Evolutionary conservation across 2,329 filamentous ascomycete species (phyloP), one percentile per base, ranked within the genome.

Genomic region (Alternaria atra): DNA sequence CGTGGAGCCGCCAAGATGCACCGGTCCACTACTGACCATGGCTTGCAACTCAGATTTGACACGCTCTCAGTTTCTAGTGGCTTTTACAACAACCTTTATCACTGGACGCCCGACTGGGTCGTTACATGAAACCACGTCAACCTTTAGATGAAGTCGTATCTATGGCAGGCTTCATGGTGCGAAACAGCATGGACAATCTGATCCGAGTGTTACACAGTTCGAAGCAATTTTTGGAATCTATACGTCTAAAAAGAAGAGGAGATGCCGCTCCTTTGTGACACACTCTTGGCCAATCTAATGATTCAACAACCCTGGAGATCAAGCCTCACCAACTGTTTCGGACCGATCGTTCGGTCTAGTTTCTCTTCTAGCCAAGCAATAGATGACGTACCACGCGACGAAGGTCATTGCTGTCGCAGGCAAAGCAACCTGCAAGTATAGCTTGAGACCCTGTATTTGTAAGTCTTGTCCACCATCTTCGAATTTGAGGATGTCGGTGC

Each of bases 341-440:
- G 42, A 44, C 42, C 4, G 42, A 29, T 44, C 42, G 13, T n/a
- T 44, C 42, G 23, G 27, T 27, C 42, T 5, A 44, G 39, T 37
- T 15, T 53, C 34, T 59, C 52, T 58, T n/a, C 64, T 71, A 4
- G 72, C 70, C 54, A 69, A 73, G 44, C 63, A 67, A 62, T 80
- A 79, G 9, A 80, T 60, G 7, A 61, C 50, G 43, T 60, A 73
- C 77, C 80, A 80, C 1, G 71, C 69, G 53, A 56, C 32, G 76
- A 78, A 71, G 0, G 80, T 81, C 1, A 74, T 6, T 1, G 63
- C 51, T 61, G 78, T 79, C 52, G 81, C 47, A 1, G 80, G 79
- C 8, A 81, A 6, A 17, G 71, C 73, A 15, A 82, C 64, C 0
- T 59, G 65, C 2, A 80, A 53, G 55, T 77, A 81, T 12, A 78